Evolutionary conservation across 2,329 filamentous ascomycete species (phyloP).

Genomic region (Xylariaceae sp.): DNA sequence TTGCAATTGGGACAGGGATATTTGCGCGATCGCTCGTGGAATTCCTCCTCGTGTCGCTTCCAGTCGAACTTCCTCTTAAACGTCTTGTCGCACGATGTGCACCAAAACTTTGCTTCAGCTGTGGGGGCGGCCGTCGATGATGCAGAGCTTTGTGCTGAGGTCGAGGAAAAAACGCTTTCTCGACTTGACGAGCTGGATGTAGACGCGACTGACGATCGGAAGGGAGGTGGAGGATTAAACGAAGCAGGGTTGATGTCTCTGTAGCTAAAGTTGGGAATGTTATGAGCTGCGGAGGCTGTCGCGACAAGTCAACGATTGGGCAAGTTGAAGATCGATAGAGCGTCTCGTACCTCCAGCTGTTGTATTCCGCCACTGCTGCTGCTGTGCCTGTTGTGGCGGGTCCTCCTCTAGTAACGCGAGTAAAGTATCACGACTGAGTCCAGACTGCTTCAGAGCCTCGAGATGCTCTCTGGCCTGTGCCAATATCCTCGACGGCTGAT

Average conservation of each 20-base stretch:
- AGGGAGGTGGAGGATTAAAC: constrained; percentile 27
- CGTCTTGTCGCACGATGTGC: constrained; percentile 60
- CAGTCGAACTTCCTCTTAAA: constrained; percentile 71
- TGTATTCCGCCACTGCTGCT: constrained; percentile 20
- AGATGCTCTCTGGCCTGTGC: constrained; percentile 38
- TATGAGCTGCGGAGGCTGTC: constrained; percentile 16
- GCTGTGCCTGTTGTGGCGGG: constrained; percentile 23
- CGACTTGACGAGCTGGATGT: constrained; percentile 37
- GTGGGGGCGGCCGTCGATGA: constrained; percentile 31
- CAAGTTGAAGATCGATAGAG: not conserved
- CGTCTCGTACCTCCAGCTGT: constrained; percentile 29
- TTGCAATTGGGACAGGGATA: constrained; percentile 71
- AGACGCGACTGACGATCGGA: constrained; percentile 37
- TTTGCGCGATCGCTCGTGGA: constrained; percentile 69
- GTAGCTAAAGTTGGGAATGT: constrained; percentile 33
- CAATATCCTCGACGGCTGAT: constrained; percentile 37
- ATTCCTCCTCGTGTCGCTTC: constrained; percentile 71
- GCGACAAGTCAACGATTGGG: constrained; percentile 6
- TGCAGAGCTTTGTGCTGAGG: constrained; percentile 35
- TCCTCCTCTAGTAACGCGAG: constrained; percentile 36
- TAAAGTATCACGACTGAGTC: constrained; percentile 36
- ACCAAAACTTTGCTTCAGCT: constrained; percentile 40
- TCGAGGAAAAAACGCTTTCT: constrained; percentile 38
- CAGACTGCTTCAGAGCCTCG: constrained; percentile 39
- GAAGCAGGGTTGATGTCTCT: constrained; percentile 28